phyloP scores from a whole-genome alignment of 1,139 yeast species.

The Protomyces inundatus region DNA sequence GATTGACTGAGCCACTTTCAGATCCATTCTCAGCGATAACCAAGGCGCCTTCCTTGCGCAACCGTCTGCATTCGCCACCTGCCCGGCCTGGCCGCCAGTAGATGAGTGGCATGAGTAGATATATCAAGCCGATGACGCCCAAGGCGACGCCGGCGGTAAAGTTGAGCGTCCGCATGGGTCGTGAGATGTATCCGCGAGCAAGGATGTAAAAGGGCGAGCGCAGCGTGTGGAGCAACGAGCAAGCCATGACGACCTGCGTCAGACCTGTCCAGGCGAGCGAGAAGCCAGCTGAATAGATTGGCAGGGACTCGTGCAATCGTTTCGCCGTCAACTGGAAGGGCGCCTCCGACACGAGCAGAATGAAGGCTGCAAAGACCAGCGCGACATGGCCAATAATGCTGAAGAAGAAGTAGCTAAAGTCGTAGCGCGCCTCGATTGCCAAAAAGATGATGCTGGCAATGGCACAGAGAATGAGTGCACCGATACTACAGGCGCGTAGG shows the following conservation, averaged over 20 bases:
- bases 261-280: constrained; percentile 19
- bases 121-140: constrained; percentile 9
- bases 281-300: constrained; percentile 2
- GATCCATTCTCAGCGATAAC: background rate
- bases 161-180: background rate
- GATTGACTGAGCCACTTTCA: background rate
- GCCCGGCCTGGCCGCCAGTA: constrained; percentile 2
- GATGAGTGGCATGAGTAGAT: constrained; percentile 6
- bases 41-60: background rate
- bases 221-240: background rate
- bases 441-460: constrained; percentile 9
- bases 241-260: constrained; percentile 2
- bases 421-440: background rate
- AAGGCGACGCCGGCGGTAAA: constrained; percentile 2
- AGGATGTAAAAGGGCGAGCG: background rate
- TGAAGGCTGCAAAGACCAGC: background rate
- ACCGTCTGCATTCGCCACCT: constrained; percentile 12
- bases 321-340: background rate
- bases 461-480: background rate
- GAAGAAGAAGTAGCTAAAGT: constrained; percentile 11
- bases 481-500: constrained; percentile 7
- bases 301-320: background rate
- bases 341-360: constrained; percentile 5
- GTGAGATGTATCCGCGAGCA: background rate
- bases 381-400: background rate